These are phyloP conservation scores for Lentithecium fluviatile DNA, from an alignment of 495 filamentous ascomycete genomes.

Conservation along the genomic window DNA sequence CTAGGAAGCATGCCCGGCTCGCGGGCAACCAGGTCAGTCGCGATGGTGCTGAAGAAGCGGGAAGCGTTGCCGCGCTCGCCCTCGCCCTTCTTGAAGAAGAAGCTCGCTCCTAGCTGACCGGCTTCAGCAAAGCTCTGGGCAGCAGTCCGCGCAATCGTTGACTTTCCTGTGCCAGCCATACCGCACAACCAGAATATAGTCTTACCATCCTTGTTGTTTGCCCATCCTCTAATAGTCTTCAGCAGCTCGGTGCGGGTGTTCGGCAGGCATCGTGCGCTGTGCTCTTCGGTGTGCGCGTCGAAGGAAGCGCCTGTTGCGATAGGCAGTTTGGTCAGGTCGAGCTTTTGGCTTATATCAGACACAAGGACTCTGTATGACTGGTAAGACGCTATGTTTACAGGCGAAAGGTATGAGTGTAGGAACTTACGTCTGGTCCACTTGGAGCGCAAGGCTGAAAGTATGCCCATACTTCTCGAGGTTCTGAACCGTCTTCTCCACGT, in stretches of 20 bases:
- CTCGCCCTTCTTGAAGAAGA: too few species aligned
- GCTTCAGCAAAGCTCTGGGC: constrained; percentile 13
- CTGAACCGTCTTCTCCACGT: too few species aligned
- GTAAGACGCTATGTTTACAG: too few species aligned
- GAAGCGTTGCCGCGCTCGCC: constrained; percentile 30
- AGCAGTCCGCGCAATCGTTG: constrained; percentile 37
- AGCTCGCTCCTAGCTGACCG: constrained; percentile 32
- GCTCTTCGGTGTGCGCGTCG: constrained; percentile 25
- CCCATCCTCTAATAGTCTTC: constrained; percentile 25
- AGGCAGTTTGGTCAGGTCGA: constrained; percentile 24
- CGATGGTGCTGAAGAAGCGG: constrained; percentile 34
- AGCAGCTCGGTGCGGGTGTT: constrained; percentile 33
- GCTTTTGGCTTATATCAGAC: too few species aligned
- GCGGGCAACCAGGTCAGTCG: constrained; percentile 11
- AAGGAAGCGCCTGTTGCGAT: constrained; percentile 27
- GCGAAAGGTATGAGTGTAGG: too few species aligned
- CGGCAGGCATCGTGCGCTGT: constrained; percentile 27
- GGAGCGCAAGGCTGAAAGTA: too few species aligned
- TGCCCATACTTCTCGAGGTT: too few species aligned
- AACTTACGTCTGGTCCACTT: too few species aligned
- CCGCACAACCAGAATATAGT: constrained; percentile 43
- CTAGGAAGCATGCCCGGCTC: constrained; percentile 12
- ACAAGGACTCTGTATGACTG: too few species aligned
- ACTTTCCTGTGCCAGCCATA: too few species aligned
- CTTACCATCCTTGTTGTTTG: constrained; percentile 11